phyloP scores from a whole-genome alignment of 768 basidiomycete genomes.

The Russula abietina region DNA sequence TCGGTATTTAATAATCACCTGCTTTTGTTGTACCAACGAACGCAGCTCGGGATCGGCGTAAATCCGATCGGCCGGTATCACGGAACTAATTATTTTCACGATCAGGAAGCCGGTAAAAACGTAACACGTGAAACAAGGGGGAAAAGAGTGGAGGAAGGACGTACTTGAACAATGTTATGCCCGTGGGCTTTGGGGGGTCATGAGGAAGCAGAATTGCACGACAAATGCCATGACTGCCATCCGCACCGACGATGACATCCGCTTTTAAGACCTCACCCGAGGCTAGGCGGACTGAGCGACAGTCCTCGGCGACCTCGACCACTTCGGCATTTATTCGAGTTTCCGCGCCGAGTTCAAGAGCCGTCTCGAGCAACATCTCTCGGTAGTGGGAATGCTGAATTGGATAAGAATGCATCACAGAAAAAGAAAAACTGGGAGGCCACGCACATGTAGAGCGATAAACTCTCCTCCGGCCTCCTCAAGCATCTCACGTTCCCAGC shows the following conservation, averaged over 20 bases:
- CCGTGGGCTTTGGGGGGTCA: constrained; percentile 21
- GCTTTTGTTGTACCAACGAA: constrained; percentile 16
- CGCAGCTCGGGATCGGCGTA: constrained; percentile 20
- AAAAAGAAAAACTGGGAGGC: not conserved
- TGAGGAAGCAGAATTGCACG: constrained; percentile 21
- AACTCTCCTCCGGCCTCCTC: constrained; percentile 31
- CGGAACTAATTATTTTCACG: constrained; percentile 6
- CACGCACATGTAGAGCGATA: constrained; percentile 30
- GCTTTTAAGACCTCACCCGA: constrained; percentile 31
- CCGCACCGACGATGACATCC: constrained; percentile 37
- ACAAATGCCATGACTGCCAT: constrained; percentile 30
- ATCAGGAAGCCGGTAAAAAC: not conserved
- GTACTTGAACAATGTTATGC: constrained; percentile 30
- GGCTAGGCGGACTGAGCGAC: constrained; percentile 29
- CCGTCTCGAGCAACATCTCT: constrained; percentile 31
- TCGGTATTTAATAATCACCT: constrained; percentile 8
- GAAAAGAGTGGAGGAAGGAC: constrained; percentile 6
- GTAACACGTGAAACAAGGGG: not conserved
- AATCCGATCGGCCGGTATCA: constrained; percentile 22
- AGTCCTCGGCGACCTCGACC: constrained; percentile 25
- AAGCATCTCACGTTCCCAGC: constrained; percentile 31
- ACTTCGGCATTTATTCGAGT: constrained; percentile 30
- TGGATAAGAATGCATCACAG: not conserved
- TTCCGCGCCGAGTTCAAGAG: constrained; percentile 28
- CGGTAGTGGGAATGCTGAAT: constrained; percentile 33